Conservation (phyloP, 192 early-diverging fungal species). For the Chytriomyces hyalinus region DNA sequence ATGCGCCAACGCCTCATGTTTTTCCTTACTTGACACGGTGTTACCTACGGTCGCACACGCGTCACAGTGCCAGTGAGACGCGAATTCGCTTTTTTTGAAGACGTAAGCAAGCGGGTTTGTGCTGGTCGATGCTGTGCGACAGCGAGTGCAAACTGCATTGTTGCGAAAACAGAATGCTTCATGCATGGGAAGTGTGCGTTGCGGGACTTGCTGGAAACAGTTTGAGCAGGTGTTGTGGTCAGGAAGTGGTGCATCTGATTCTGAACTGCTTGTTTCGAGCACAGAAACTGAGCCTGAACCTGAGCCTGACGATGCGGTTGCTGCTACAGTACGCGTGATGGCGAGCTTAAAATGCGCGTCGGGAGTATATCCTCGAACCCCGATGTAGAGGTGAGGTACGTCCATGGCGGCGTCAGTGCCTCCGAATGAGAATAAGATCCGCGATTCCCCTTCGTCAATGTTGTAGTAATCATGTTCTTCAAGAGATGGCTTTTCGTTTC, state of each 20-base stretch:
- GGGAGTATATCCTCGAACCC: slow-evolving; percentile 13
- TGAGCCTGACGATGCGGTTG: background rate
- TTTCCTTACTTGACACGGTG: slow-evolving; percentile 51
- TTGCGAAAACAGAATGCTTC: slow-evolving; percentile 80
- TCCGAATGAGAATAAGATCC: slow-evolving; percentile 7
- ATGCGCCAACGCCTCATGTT: slow-evolving; percentile 74
- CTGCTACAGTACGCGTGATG: background rate
- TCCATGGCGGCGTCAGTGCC: background rate
- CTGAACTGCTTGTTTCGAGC: too few relatives aligned
- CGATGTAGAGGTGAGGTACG: slow-evolving; percentile 21
- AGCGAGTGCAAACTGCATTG: slow-evolving; percentile 70
- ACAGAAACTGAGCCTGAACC: too few relatives aligned
- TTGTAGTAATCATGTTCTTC: slow-evolving; percentile 41
- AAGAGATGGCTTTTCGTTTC: slow-evolving; percentile 37
- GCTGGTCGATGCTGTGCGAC: slow-evolving; percentile 42
- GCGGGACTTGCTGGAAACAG: slow-evolving; percentile 72
- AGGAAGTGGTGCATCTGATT: background rate
- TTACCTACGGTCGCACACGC: slow-evolving; percentile 61
- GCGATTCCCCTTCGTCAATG: slow-evolving; percentile 28
- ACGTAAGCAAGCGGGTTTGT: slow-evolving; percentile 33
- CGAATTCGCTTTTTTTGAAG: slow-evolving; percentile 70
- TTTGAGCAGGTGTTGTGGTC: slow-evolving; percentile 63
- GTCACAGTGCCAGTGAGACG: slow-evolving; percentile 84
- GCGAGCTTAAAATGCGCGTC: background rate
- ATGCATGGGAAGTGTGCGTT: slow-evolving; percentile 69